Conservation (phyloP, 2,329 filamentous ascomycete species). For the Daldinia sp. region DNA sequence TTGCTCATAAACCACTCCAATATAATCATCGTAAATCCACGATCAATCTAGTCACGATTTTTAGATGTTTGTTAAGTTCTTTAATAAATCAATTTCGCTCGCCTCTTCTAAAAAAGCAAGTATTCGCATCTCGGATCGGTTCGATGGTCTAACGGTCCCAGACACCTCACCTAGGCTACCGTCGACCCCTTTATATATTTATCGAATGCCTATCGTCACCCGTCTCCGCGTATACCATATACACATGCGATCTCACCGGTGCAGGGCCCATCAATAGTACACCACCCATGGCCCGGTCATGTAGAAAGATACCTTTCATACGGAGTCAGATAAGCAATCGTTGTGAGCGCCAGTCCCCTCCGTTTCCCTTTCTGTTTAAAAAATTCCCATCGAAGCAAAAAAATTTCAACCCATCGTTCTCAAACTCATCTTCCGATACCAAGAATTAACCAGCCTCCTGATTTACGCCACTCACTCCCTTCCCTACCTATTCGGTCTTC, state of each 20-base stretch:
- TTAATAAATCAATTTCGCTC: background rate
- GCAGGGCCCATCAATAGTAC: slow-evolving; percentile 8
- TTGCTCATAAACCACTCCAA: background rate
- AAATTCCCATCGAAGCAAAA: background rate
- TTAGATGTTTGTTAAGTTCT: background rate
- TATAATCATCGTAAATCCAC: background rate
- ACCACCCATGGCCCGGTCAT: background rate
- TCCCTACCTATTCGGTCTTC: slow-evolving; percentile 1
- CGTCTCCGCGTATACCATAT: slow-evolving; percentile 34
- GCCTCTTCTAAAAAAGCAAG: background rate
- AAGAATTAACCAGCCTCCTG: slow-evolving; percentile 12
- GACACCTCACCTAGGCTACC: background rate
- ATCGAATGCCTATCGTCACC: slow-evolving; percentile 17
- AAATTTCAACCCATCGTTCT: slow-evolving; percentile 17
- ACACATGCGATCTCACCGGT: slow-evolving; percentile 21
- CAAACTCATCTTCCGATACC: slow-evolving; percentile 21
- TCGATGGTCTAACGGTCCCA: background rate
- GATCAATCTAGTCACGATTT: background rate
- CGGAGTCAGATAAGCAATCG: slow-evolving; percentile 6
- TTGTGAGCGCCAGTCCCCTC: background rate
- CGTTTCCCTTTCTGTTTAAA: slow-evolving; percentile 12
- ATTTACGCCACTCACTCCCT: slow-evolving; percentile 20
- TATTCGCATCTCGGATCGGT: background rate
- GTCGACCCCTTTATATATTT: slow-evolving; percentile 13
- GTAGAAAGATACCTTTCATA: slow-evolving; percentile 2